Evolutionary conservation across 176 grass and related monocot genomes (phyloP).

Genomic region (Triticum aestivum): IWGSC_CS_RefSeq_v2.1 NC_057804.1:326983027-326983526

Average conservation of each 20-base stretch:
- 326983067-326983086: not conserved
- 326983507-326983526: slow-evolving; percentile 92
- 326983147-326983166: not conserved
- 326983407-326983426: slow-evolving; percentile 92
- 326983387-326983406: slow-evolving; percentile 85
- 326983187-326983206: not conserved
- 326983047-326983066: not conserved
- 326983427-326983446: slow-evolving; percentile 93
- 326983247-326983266: slow-evolving; percentile 10
- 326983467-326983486: slow-evolving; percentile 57
- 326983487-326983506: slow-evolving; percentile 82
- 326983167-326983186: not conserved
- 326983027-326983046: not conserved
- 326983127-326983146: not conserved
- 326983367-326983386: slow-evolving; percentile 83
- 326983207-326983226: not conserved
- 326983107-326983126: not conserved
- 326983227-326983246: not conserved
- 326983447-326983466: slow-evolving; percentile 65
- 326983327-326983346: slow-evolving; percentile 96
- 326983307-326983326: slow-evolving; percentile 66
- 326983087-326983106: not conserved
- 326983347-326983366: slow-evolving; percentile 90
- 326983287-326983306: not conserved
- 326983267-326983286: slow-evolving; percentile 19